These are phyloP conservation scores for Hawksworthiomyces lignivorus DNA, from an alignment of 2,329 filamentous ascomycete species.

Conservation along the genomic window DNA sequence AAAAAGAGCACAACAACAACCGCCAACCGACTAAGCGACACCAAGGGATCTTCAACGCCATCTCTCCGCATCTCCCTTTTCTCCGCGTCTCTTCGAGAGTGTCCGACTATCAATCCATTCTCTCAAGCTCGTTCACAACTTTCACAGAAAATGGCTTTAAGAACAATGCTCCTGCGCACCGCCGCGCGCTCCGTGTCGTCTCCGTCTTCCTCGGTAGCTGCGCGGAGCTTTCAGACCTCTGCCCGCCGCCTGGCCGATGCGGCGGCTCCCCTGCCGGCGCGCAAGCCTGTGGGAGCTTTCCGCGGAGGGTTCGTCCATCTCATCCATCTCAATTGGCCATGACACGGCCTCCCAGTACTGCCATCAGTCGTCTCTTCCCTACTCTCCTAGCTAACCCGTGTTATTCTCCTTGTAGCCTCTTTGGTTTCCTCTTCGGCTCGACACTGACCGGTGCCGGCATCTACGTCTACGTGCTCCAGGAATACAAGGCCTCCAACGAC, in stretches of 20 bases:
- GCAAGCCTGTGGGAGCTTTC: slow-evolving; percentile 53
- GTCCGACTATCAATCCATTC: too few species aligned
- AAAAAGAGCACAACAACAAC: too few species aligned
- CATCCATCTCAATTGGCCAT: too few species aligned
- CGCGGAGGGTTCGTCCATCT: slow-evolving; percentile 46
- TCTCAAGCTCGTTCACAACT: too few species aligned
- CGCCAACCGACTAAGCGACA: too few species aligned
- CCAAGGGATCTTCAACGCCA: too few species aligned
- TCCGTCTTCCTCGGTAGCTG: slow-evolving; percentile 19
- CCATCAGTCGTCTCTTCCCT: too few species aligned
- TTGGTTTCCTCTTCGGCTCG: slow-evolving; percentile 84
- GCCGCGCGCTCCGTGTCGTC: slow-evolving; percentile 19
- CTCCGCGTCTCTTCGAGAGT: too few species aligned
- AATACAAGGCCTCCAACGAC: slow-evolving; percentile 91
- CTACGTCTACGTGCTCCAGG: slow-evolving; percentile 88
- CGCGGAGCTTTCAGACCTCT: slow-evolving; percentile 45
- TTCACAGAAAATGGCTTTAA: slow-evolving; percentile 38
- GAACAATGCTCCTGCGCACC: slow-evolving; percentile 30
- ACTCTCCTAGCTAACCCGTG: too few species aligned
- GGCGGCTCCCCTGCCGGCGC: slow-evolving; percentile 42
- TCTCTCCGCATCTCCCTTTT: neutral
- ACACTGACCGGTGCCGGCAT: slow-evolving; percentile 71
- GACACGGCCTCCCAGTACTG: too few species aligned
- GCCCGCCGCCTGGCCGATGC: slow-evolving; percentile 34
- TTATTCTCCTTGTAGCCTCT: too few species aligned